phyloP scores from a whole-genome alignment of 768 basidiomycete genomes.

The Termitomyces sp. region DNA sequence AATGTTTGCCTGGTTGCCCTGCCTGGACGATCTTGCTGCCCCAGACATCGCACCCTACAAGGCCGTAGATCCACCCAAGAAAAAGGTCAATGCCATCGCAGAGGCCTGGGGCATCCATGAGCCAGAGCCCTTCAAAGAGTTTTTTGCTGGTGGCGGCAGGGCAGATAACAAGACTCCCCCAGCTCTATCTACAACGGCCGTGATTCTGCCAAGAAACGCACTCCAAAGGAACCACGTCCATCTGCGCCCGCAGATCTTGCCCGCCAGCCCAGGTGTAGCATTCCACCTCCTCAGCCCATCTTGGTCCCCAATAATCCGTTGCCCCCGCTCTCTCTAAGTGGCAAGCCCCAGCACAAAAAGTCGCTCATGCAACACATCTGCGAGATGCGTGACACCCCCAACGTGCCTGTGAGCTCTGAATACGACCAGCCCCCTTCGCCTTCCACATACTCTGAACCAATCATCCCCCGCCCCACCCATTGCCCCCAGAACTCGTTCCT shows the following conservation, averaged over 20 bases:
- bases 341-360: conserved; percentile 60
- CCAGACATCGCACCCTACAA: conserved; percentile 36
- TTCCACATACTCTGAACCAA: conserved; percentile 27
- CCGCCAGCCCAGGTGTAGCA: conserved; percentile 36
- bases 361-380: conserved; percentile 86
- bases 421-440: conserved; percentile 37
- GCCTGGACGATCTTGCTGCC: conserved; percentile 31
- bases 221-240: conserved; percentile 24
- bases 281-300: conserved; percentile 83
- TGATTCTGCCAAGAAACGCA: conserved; percentile 39
- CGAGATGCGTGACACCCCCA: conserved; percentile 83
- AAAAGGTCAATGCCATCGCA: conserved; percentile 83
- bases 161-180: conserved; percentile 51
- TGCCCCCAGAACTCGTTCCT: conserved; percentile 70
- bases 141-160: conserved; percentile 54
- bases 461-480: conserved; percentile 53
- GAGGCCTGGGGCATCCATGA: conserved; percentile 94
- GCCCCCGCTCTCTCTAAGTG: conserved; percentile 39
- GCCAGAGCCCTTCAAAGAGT: conserved; percentile 88
- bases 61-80: conserved; percentile 62
- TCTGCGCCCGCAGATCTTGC: conserved; percentile 19
- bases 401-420: conserved; percentile 60
- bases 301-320: conserved; percentile 50
- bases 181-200: conserved; percentile 67
- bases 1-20: conserved; percentile 67